Evolutionary conservation across 2,329 filamentous ascomycete genomes (phyloP).

Genomic region (Verticillium dahliae): DNA sequence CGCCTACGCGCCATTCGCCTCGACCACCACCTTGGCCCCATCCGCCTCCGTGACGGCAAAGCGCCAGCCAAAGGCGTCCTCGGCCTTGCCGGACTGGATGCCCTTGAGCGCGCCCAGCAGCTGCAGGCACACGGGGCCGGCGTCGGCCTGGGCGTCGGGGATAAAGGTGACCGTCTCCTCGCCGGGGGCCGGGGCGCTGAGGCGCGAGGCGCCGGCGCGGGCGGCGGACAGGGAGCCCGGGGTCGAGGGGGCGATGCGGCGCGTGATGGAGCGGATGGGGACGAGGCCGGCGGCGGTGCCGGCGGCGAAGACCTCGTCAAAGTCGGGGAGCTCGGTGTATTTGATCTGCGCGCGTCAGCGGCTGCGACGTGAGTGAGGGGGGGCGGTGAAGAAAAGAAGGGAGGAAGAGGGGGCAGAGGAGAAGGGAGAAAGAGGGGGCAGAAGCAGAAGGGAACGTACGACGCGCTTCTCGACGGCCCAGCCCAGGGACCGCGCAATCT

Average conservation of each 20-base stretch:
- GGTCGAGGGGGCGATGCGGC: constrained; percentile 38
- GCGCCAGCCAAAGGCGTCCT: constrained; percentile 74
- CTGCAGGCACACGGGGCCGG: constrained; percentile 66
- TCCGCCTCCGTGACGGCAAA: constrained; percentile 38
- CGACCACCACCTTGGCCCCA: constrained; percentile 28
- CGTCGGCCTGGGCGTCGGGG: constrained; percentile 51
- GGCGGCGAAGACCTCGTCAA: constrained; percentile 77
- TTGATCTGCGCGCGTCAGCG: constrained; percentile 45
- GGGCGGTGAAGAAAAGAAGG: no score
- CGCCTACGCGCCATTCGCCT: constrained; percentile 9
- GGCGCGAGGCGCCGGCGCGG: constrained; percentile 26
- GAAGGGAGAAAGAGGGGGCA: neutral
- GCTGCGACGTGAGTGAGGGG: neutral
- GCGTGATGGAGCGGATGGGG: constrained; percentile 84
- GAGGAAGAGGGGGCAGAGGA: no score
- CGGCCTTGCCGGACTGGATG: constrained; percentile 74
- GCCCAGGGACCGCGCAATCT: constrained; percentile 70
- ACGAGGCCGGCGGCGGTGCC: constrained; percentile 89
- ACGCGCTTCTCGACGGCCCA: constrained; percentile 76
- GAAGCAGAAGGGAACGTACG: constrained; percentile 33
- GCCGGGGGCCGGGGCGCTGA: constrained; percentile 26
- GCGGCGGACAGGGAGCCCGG: constrained; percentile 31
- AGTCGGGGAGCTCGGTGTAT: constrained; percentile 48
- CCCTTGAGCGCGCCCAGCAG: constrained; percentile 73
- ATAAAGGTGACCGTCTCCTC: constrained; percentile 52